Evolutionary conservation across 805 yeast species (phyloP).

Genomic region (Yarrowia divulgata): DNA sequence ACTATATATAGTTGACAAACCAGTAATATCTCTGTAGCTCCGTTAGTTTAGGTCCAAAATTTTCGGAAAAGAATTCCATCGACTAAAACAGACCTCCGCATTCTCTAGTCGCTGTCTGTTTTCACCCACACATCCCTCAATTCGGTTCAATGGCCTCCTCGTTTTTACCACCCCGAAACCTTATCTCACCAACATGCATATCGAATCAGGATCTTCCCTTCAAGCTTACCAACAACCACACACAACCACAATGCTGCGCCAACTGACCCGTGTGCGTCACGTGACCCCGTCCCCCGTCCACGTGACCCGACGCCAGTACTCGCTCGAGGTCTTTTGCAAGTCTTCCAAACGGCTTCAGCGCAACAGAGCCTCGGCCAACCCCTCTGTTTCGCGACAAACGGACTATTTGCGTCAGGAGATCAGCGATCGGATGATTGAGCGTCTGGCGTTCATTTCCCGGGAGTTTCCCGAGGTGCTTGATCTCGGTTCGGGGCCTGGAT

Average conservation of each 20-base stretch:
- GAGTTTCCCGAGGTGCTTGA: slow-evolving; percentile 68
- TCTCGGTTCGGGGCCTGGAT: slow-evolving; percentile 77
- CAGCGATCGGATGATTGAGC: slow-evolving; percentile 73
- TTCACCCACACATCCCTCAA: no score
- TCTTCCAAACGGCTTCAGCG: slow-evolving; percentile 67
- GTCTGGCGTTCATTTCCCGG: slow-evolving; percentile 75
- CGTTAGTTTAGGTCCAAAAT: no score
- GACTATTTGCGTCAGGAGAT: slow-evolving; percentile 80
- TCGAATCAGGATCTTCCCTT: no score
- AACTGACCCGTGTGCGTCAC: background rate
- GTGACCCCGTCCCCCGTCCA: background rate
- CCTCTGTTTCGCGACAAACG: slow-evolving; percentile 60
- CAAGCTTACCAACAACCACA: background rate
- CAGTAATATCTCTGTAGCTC: no score
- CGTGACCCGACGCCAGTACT: background rate
- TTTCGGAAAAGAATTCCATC: no score
- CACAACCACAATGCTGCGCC: slow-evolving; percentile 1
- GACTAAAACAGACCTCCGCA: no score
- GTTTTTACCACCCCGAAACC: no score
- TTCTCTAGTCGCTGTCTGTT: no score
- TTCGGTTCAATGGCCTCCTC: no score
- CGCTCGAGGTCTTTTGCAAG: slow-evolving; percentile 65
- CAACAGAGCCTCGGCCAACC: slow-evolving; percentile 57
- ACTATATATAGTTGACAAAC: no score
- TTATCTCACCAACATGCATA: background rate